Percentiles rank a stretch among this genome's conserved stretches.
Evolutionary conservation across 2,329 filamentous ascomycete genomes (phyloP).

Genomic region (Calonectria honghensis): DNA sequence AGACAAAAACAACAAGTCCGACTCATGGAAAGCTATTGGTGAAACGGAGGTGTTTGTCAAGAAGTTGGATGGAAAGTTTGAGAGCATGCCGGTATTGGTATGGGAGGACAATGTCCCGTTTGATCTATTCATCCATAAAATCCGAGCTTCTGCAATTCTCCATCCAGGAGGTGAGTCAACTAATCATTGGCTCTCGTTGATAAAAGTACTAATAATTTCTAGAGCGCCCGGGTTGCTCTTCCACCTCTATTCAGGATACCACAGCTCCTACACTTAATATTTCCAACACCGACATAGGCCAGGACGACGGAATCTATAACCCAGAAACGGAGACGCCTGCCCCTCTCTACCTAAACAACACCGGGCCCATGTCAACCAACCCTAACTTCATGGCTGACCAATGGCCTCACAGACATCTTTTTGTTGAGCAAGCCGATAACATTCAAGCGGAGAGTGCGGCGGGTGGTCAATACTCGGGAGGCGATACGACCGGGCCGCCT

Average conservation of each 20-base stretch:
- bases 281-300: not conserved
- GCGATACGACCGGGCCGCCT: not conserved
- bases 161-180: not conserved
- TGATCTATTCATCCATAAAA: not conserved
- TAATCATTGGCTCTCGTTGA: not conserved
- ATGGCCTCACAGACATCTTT: not conserved
- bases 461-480: not conserved
- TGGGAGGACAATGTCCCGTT: slow-evolving; percentile 10
- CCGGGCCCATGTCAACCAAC: not conserved
- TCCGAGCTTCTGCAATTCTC: not conserved
- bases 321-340: not conserved
- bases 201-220: not conserved
- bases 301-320: not conserved
- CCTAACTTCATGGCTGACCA: not conserved
- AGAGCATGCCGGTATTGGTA: not conserved
- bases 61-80: not conserved
- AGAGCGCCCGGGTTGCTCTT: not conserved
- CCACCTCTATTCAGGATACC: not conserved
- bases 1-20: no score
- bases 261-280: not conserved
- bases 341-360: no score
- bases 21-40: slow-evolving; percentile 6
- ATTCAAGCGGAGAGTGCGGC: not conserved
- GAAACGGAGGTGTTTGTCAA: not conserved
- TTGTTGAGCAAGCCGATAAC: not conserved